Percentiles rank a stretch among this genome's conserved stretches.
Evolutionary conservation across 2,329 filamentous ascomycete genomes (phyloP).

Genomic region (Claviceps maximensis): DNA sequence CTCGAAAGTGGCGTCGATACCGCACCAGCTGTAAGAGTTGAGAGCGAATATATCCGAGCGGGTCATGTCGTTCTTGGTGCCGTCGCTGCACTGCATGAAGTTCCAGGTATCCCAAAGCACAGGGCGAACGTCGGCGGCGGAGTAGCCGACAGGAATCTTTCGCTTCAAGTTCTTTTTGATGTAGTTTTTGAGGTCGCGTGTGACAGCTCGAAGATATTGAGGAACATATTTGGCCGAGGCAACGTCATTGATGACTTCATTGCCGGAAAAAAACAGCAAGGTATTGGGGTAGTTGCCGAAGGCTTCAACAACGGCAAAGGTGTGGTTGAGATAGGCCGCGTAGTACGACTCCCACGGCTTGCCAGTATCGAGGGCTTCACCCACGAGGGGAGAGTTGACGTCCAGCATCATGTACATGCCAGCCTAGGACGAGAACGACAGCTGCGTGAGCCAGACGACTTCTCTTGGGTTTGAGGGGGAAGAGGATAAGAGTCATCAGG

Average conservation of each 20-base stretch:
- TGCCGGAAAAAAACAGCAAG: constrained; percentile 63
- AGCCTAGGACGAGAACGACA: constrained; percentile 25
- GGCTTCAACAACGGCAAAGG: constrained; percentile 52
- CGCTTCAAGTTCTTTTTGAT: constrained; percentile 58
- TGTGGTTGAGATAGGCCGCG: constrained; percentile 47
- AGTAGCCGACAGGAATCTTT: constrained; percentile 65
- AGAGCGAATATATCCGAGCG: constrained; percentile 64
- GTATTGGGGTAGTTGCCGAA: constrained; percentile 56
- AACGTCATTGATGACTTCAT: constrained; percentile 62
- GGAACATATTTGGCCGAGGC: constrained; percentile 46
- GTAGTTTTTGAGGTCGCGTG: constrained; percentile 70
- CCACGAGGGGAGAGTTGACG: constrained; percentile 50
- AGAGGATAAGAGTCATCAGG: neutral
- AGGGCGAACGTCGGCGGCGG: constrained; percentile 62
- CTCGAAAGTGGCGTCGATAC: constrained; percentile 44
- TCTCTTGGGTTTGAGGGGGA: too few species aligned
- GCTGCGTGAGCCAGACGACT: neutral
- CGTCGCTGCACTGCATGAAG: constrained; percentile 56
- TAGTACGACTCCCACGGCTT: constrained; percentile 49
- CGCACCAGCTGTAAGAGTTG: constrained; percentile 62
- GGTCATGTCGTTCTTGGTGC: constrained; percentile 43
- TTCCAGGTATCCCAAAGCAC: constrained; percentile 63
- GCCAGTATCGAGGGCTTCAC: constrained; percentile 41
- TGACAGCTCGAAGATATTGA: constrained; percentile 62
- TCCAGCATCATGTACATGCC: constrained; percentile 59